Conservation (phyloP, 179 eudicot species). For the Carnegiea gigantea region DNA sequence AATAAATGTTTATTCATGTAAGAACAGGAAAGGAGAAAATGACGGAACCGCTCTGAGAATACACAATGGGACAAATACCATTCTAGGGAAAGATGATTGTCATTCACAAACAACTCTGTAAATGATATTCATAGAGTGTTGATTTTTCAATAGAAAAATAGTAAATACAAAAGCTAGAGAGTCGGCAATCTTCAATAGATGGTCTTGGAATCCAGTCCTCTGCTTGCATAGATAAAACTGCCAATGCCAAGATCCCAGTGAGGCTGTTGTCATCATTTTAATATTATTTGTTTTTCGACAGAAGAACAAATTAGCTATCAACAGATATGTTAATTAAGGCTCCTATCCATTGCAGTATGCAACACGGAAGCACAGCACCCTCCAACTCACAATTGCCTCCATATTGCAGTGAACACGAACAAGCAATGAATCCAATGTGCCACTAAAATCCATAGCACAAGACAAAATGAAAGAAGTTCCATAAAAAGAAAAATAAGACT, state of each 20-base stretch:
- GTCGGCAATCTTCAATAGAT: too few relatives aligned
- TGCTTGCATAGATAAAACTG: too few relatives aligned
- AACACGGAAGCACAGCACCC: background rate
- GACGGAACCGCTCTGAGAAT: background rate
- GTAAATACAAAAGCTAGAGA: background rate
- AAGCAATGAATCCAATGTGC: background rate
- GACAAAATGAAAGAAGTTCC: background rate
- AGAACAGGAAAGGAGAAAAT: background rate
- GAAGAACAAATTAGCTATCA: background rate
- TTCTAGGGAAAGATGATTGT: background rate
- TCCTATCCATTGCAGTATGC: background rate
- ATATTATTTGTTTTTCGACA: background rate
- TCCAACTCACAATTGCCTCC: background rate
- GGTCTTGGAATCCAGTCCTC: too few relatives aligned
- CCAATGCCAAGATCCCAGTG: too few relatives aligned
- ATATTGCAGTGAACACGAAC: background rate
- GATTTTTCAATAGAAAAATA: background rate
- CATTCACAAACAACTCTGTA: background rate
- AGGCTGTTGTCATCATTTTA: too few relatives aligned
- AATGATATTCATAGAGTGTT: background rate
- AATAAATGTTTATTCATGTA: background rate
- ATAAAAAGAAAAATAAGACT: background rate
- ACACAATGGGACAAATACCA: slow-evolving; percentile 9
- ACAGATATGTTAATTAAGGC: background rate
- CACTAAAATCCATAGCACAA: slow-evolving; percentile 1